Percentiles rank a stretch among this genome's conserved stretches.
phyloP scores from a whole-genome alignment of 148 eudicot genomes.

The Rheum nobile region DNA sequence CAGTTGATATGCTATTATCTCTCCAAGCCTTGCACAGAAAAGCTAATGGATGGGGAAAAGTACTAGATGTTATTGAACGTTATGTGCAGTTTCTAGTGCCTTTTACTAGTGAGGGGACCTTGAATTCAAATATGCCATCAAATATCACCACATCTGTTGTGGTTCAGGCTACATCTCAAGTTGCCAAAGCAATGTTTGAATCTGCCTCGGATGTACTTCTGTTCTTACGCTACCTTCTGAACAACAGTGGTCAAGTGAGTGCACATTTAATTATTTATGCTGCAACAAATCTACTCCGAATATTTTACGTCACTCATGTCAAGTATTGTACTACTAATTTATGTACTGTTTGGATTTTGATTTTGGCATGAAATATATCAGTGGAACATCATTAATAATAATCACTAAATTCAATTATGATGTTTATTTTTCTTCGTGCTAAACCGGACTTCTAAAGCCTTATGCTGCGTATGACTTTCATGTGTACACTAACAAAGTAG shows the following conservation, averaged over 20 bases:
- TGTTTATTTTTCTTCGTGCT: neutral
- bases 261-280: neutral
- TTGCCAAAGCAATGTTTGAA: conserved; percentile 76
- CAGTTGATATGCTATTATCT: conserved; percentile 52
- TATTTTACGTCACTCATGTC: neutral
- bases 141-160: conserved; percentile 32
- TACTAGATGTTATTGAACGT: conserved; percentile 59
- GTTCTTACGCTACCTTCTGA: conserved; percentile 63
- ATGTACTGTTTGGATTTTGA: conserved; percentile 2
- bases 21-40: conserved; percentile 49
- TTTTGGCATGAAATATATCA: neutral
- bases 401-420: neutral
- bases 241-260: conserved; percentile 78
- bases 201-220: conserved; percentile 71
- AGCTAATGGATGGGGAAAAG: conserved; percentile 63
- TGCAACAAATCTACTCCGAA: neutral
- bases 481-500: neutral
- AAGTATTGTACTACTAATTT: neutral
- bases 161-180: conserved; percentile 82
- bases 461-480: neutral
- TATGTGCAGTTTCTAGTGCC: conserved; percentile 76
- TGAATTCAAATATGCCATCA: conserved; percentile 35
- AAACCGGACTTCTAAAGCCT: neutral
- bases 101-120: conserved; percentile 35
- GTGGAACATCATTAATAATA: neutral